Evolutionary conservation across 306 rosid species (phyloP), one percentile per base, ranked within the genome.

Genomic region (Biancaea sappan): DNA sequence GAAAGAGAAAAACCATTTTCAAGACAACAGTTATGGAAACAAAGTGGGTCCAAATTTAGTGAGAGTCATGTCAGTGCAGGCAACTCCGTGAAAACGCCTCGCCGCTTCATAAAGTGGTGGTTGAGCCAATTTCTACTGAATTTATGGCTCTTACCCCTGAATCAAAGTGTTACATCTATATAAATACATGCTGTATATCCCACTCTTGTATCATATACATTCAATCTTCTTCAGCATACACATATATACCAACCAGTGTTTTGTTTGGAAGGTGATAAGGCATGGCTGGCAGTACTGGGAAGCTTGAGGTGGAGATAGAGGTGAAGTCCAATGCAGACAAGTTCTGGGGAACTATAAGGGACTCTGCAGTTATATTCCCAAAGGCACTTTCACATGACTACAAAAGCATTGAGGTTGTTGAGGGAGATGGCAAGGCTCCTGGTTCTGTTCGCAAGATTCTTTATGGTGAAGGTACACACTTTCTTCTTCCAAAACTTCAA

Each of bases 391-490:
- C 96, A 8, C 75, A 87, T 40, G 96, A 93, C n/a, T 93, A 93
- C 88, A 85, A 91, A 69, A 85, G 88, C 83, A 91, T 93, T 66
- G 85, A 91, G 37, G 70, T 93, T 41, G 80, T 93, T 24, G 90
- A 86, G 69, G 98, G 98, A 6, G 93, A 91, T 62, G 98, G 97
- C 62, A 91, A 86, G 22, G 76, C 89, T 19, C 75, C 79, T 35
- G 98, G 96, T 16, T 91, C 98, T 31, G 47, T 93, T 22, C 93
- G 96, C 50, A 87, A 69, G 24, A 75, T 93, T 1, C 69, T 69
- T 25, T 91, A 89, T 48, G 86, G 71, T 2, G 92, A 87, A 66
- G 98, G 97, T 90, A 9, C 13, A 29, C 3, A n/a, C n/a, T n/a
- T n/a, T n/a, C n/a, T n/a, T n/a, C n/a, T n/a, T n/a, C n/a, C n/a